These are phyloP conservation scores for Biscogniauxia sp. DNA, from an alignment of 2,329 filamentous ascomycete genomes.

Conservation along the genomic window DNA sequence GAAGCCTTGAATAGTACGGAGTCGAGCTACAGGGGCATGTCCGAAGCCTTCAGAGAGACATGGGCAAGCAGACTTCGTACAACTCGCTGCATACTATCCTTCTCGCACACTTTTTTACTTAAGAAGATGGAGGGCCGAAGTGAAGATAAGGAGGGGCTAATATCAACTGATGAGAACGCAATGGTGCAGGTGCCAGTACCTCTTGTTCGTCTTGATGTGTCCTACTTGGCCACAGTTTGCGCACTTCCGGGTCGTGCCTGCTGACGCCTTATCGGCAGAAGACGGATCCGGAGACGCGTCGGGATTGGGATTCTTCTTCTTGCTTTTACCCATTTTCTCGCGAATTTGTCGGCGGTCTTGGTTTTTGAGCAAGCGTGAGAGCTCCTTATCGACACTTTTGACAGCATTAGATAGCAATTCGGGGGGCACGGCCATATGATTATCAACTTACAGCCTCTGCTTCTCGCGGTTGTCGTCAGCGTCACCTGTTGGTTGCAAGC, in stretches of 20 bases:
- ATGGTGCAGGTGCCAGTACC: slow-evolving; percentile 61
- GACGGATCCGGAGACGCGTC: slow-evolving; percentile 51
- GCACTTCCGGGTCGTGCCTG: slow-evolving; percentile 83
- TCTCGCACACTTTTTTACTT: neutral
- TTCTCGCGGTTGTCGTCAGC: slow-evolving; percentile 51
- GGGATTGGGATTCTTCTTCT: slow-evolving; percentile 43
- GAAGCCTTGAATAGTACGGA: neutral
- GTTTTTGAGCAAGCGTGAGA: slow-evolving; percentile 84
- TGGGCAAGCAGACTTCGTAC: slow-evolving; percentile 5
- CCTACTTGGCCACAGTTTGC: slow-evolving; percentile 96
- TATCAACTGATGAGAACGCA: slow-evolving; percentile 14
- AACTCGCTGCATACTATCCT: neutral
- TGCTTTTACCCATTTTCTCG: slow-evolving; percentile 76
- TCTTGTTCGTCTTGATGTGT: slow-evolving; percentile 99
- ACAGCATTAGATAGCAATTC: slow-evolving; percentile 39
- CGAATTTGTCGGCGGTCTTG: slow-evolving; percentile 85
- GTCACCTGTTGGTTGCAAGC: slow-evolving; percentile 47
- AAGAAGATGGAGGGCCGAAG: neutral
- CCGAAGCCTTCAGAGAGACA: neutral
- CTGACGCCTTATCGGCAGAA: slow-evolving; percentile 51
- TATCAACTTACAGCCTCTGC: slow-evolving; percentile 36
- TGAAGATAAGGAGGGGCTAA: neutral
- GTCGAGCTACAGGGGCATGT: neutral
- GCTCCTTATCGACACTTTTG: slow-evolving; percentile 68
- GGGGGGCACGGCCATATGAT: slow-evolving; percentile 2